Evolutionary conservation across 495 filamentous ascomycete genomes (phyloP), one percentile per base, ranked within the genome.

Genomic region (Bacidia rubella): DNA sequence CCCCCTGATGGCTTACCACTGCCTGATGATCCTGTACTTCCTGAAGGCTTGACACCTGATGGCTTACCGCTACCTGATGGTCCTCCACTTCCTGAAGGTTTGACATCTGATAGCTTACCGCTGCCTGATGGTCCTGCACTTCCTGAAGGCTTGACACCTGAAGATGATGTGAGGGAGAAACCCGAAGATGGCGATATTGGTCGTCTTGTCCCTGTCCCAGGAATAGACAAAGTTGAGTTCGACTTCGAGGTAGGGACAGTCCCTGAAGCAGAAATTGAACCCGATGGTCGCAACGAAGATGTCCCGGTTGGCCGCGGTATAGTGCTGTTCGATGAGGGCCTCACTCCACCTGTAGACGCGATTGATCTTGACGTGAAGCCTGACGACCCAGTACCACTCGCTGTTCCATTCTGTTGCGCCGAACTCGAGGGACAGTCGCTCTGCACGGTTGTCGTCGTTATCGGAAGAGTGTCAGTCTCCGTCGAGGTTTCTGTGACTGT

Each of bases 391-490:
- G 47, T 12, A 50, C 25, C 19, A 4, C 20, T 19, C 25, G 12
- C 19, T 38, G 26, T 50, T n/a, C 26, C 32, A 20, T 20, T 35
- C 7, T 21, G 47, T 17, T 20, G 22, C 4, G 15, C 47, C 12
- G 47, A 50, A 21, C 25, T 25, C 29, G 47, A 15, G 26, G 47
- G 17, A 25, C 47, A 50, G 11, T 50, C 17, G 17, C 47, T 25
- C 4, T n/a, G 47, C 12, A 50, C 47, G 5, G 47, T 50, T 5
- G 24, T 32, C 10, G 27, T 38, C 17, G 47, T 51, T 26, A 22
- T 29, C 15, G 26, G 43, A 20, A 54, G 12, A 22, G 55, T 61
- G 5, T 40, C 51, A 32, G 56, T 58, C 27, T 27, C 52, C 11
- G 58, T 55, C 9, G 15, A 21, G 22, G 32, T 23, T 17, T 43